Evolutionary conservation across 2,329 filamentous ascomycete genomes (phyloP).

Genomic region (Camillea tinctor): DNA sequence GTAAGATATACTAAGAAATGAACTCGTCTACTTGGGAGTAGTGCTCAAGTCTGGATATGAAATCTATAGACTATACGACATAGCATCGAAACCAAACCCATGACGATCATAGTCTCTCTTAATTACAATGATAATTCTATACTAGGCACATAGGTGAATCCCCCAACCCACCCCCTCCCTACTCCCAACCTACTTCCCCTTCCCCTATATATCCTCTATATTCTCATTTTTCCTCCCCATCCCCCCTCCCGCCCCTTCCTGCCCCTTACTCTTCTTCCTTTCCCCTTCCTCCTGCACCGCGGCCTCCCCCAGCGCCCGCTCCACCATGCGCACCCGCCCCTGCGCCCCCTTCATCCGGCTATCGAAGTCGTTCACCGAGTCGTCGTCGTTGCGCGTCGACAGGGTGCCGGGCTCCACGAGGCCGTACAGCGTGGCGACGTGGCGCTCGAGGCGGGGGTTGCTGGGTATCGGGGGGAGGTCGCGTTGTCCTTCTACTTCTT

Average conservation of each 20-base stretch:
- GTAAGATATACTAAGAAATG: too few species aligned
- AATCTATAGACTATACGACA: too few species aligned
- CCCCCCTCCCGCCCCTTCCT: not conserved
- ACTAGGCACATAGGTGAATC: too few species aligned
- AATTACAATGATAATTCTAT: too few species aligned
- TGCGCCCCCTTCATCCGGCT: conserved; percentile 77
- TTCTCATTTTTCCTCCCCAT: conserved; percentile 26
- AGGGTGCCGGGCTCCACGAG: conserved; percentile 77
- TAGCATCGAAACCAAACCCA: too few species aligned
- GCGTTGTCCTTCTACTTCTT: too few species aligned
- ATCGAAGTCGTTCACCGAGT: conserved; percentile 88
- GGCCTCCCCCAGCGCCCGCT: conserved; percentile 59
- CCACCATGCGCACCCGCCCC: conserved; percentile 82
- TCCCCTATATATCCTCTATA: conserved; percentile 23
- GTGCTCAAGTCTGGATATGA: too few species aligned
- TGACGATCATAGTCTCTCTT: too few species aligned
- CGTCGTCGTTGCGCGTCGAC: conserved; percentile 79
- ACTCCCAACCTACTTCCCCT: not conserved
- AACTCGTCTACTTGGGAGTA: too few species aligned
- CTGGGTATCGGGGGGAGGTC: conserved; percentile 40
- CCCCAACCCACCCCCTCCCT: too few species aligned
- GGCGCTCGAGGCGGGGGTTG: conserved; percentile 71
- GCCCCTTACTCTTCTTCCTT: conserved; percentile 6
- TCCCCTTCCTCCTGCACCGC: not conserved
- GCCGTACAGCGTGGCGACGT: conserved; percentile 71